Evolutionary conservation across 2,329 filamentous ascomycete genomes (phyloP), one percentile per base, ranked within the genome.

Genomic region (Monilinia fructigena): DNA sequence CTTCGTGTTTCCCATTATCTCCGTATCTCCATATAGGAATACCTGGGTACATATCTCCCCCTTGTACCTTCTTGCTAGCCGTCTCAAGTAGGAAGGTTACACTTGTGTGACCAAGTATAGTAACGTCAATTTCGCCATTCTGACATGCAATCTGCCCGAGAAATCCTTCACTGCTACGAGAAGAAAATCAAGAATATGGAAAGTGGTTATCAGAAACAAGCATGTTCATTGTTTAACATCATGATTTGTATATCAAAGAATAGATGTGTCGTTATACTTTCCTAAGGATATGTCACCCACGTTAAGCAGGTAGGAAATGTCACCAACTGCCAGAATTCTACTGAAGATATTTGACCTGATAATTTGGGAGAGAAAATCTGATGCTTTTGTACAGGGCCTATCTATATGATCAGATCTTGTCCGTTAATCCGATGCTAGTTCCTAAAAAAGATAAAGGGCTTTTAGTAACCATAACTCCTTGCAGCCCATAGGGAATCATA

Each of bases 31-130:
- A 7, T 52, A 52, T 38, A 18, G 45, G n/a, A 18, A 31, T 55
- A 35, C 14, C 7, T 23, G 18, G 48, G 6, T 23, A 6, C 18
- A 8, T 42, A 20, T 20, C 31, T 7, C 48, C 18, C 18, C 23
- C 28, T 20, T 47, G n/a, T 11, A 20, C 20, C 42, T 48, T 48
- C 18, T 18, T 35, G 40, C 53, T 14, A 16, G 52, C 26, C 11
- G n/a, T 31, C 53, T n/a, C 14, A n/a, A 50, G 28, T 38, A 47
- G 50, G 42, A 65, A 65, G 63, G 63, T 65, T 52, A 28, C 42
- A 52, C 20, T 47, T 26, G 31, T 10, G 20, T 48, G 23, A 50
- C 56, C 56, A 47, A n/a, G 42, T 38, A 48, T 60, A 60, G 56
- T 20, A 38, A 48, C 56, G 26, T 48, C 42, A 60, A 59, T 47